These are phyloP conservation scores for Luffa aegyptiaca DNA, from an alignment of 306 rosid species.

Conservation along the genomic window DNA sequence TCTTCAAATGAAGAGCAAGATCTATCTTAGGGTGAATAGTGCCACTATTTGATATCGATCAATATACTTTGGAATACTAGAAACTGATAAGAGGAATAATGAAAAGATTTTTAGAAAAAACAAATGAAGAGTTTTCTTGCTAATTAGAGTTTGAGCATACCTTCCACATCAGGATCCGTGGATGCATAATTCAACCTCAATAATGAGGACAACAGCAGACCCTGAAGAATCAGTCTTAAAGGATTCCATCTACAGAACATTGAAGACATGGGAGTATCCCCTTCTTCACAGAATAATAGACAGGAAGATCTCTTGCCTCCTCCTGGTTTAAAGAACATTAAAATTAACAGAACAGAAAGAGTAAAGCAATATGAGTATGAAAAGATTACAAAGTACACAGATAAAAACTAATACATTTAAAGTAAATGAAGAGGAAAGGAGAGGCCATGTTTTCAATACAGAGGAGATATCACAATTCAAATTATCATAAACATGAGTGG, in stretches of 20 bases:
- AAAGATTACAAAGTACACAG: background rate
- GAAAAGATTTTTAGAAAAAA: background rate
- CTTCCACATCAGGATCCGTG: constrained; percentile 72
- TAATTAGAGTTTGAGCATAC: constrained; percentile 21
- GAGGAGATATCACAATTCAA: constrained; percentile 1
- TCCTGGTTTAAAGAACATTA: background rate
- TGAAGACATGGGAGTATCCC: constrained; percentile 34
- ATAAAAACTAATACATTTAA: background rate
- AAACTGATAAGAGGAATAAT: background rate
- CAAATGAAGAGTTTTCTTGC: background rate
- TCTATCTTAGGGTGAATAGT: background rate
- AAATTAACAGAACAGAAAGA: background rate
- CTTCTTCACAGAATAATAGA: constrained; percentile 17
- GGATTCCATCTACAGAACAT: constrained; percentile 21
- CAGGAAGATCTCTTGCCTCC: constrained; percentile 10
- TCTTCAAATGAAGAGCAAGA: background rate
- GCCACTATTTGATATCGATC: background rate
- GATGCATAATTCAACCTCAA: constrained; percentile 35
- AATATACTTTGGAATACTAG: background rate
- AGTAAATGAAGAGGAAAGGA: background rate
- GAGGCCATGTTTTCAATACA: background rate
- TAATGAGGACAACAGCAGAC: constrained; percentile 41
- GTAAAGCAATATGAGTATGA: background rate
- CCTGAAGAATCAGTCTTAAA: constrained; percentile 33
- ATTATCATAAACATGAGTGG: background rate